Conservation (phyloP, 2,329 filamentous ascomycete species). For the Calonectria honghensis region DNA sequence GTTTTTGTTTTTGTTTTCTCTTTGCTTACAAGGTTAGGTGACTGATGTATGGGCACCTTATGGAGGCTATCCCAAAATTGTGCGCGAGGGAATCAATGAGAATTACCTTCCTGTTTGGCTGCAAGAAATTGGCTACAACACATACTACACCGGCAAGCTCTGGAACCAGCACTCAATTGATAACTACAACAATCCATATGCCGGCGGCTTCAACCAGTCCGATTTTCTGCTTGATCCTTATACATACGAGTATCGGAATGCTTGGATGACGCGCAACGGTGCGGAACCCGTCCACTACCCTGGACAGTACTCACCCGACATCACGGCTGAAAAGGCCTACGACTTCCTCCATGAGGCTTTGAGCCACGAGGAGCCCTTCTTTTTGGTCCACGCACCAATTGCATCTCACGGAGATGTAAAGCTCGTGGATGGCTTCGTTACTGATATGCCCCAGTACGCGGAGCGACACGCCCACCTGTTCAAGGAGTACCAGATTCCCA, state of each 20-base stretch:
- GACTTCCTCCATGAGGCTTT: conserved; percentile 72
- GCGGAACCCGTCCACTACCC: conserved; percentile 71
- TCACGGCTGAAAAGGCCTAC: conserved; percentile 70
- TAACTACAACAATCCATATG: conserved; percentile 76
- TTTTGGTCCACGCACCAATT: conserved; percentile 71
- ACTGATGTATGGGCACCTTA: conserved; percentile 72
- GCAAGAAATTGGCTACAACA: conserved; percentile 79
- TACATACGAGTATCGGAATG: conserved; percentile 81
- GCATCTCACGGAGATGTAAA: conserved; percentile 58
- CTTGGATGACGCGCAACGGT: conserved; percentile 77
- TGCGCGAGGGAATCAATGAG: conserved; percentile 77
- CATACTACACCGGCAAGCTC: conserved; percentile 83
- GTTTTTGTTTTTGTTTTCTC: not conserved
- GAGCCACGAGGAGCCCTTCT: conserved; percentile 68
- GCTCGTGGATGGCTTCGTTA: conserved; percentile 9
- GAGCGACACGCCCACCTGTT: conserved; percentile 78
- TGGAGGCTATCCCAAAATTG: conserved; percentile 72
- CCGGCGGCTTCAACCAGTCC: conserved; percentile 74
- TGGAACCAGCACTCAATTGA: conserved; percentile 77
- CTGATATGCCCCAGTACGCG: conserved; percentile 56
- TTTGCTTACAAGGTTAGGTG: not conserved
- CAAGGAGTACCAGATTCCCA: conserved; percentile 73
- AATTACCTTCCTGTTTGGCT: conserved; percentile 79
- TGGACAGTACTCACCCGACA: conserved; percentile 72
- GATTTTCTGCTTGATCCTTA: conserved; percentile 77